Percentiles rank a stretch among this genome's conserved stretches.
phyloP scores from a whole-genome alignment of 2,329 filamentous ascomycete genomes.

The Colletotrichum musicola region DNA sequence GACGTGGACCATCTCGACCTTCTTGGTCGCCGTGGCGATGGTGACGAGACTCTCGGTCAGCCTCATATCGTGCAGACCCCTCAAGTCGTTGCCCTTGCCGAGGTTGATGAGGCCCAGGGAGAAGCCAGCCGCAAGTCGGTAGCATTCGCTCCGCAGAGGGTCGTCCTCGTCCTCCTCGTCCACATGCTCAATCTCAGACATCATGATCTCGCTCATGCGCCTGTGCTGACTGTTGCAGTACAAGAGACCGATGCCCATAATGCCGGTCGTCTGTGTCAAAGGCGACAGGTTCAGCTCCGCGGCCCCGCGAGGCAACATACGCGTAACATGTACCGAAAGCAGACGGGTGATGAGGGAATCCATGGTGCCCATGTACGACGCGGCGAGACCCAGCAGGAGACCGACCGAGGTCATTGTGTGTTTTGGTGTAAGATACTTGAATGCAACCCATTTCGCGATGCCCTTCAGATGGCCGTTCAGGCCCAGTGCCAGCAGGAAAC shows the following conservation, averaged over 20 bases:
- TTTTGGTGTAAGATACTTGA: conserved; percentile 99
- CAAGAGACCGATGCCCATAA: conserved; percentile 95
- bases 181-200: conserved; percentile 93
- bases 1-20: conserved; percentile 91
- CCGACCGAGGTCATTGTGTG: conserved; percentile 99
- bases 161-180: conserved; percentile 87
- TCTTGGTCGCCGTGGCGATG: conserved; percentile 88
- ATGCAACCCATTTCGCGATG: conserved; percentile 97
- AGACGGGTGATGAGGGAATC: conserved; percentile 94
- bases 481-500: conserved; percentile 89
- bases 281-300: conserved; percentile 95
- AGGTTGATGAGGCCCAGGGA: conserved; percentile 95
- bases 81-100: conserved; percentile 88
- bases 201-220: conserved; percentile 98
- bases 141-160: conserved; percentile 91
- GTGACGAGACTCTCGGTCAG: conserved; percentile 89
- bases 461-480: conserved; percentile 95
- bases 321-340: conserved; percentile 93
- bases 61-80: conserved; percentile 92
- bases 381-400: conserved; percentile 89
- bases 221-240: conserved; percentile 97
- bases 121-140: conserved; percentile 93
- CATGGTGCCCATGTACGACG: conserved; percentile 97
- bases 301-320: conserved; percentile 91
- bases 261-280: conserved; percentile 92